Percentiles rank a stretch among this genome's conserved stretches.
phyloP scores from a whole-genome alignment of 352 stramenopile species.

The Globisporangium splendens region DNA sequence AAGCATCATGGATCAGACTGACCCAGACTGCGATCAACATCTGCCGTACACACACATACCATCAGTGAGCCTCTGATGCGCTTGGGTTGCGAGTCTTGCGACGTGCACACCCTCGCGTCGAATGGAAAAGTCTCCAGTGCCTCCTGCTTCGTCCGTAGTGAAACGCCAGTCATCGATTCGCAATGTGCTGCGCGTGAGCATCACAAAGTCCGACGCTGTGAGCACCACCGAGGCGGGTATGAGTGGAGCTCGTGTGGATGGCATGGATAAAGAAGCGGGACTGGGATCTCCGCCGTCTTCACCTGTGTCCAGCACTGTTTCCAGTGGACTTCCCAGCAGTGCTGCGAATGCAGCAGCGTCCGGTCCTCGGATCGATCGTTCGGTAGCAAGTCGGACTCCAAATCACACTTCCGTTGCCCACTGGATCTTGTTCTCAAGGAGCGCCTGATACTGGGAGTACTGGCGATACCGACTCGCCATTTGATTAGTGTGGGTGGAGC shows the following conservation, averaged over 20 bases:
- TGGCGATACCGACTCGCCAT: background rate
- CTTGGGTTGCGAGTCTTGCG: no score
- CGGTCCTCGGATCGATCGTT: conserved; percentile 28
- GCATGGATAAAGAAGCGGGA: no score
- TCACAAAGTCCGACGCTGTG: background rate
- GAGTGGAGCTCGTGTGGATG: no score
- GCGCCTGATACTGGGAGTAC: background rate
- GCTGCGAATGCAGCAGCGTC: background rate
- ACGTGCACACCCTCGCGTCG: no score
- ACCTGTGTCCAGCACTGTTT: no score
- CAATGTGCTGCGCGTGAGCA: background rate
- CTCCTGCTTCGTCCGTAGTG: background rate
- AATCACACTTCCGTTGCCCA: conserved; percentile 36
- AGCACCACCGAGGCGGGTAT: background rate
- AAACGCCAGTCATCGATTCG: conserved; percentile 7
- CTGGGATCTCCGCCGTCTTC: no score
- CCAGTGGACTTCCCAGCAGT: background rate
- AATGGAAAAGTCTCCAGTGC: conserved; percentile 8
- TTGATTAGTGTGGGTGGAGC: conserved; percentile 50
- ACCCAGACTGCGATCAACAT: no score
- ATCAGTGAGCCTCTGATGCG: no score
- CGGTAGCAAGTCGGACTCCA: conserved; percentile 52
- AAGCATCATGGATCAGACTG: no score
- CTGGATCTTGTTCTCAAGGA: background rate
- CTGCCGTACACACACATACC: no score